Conservation (phyloP, 1,284 basidiomycete genomes). For the Ustilago cynodontis region DNA sequence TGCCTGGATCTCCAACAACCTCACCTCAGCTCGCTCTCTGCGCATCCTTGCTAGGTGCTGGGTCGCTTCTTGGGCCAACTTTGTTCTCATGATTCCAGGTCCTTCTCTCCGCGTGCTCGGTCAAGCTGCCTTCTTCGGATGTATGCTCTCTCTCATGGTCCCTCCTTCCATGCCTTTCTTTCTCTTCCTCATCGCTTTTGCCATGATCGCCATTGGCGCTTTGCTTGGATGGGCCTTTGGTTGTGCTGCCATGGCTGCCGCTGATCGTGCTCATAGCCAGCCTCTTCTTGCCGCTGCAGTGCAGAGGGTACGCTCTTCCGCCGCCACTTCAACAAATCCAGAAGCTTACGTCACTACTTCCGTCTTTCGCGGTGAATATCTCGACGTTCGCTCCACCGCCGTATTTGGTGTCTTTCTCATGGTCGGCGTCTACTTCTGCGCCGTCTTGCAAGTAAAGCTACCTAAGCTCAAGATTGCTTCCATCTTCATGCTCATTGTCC, state of each 20-base stretch:
- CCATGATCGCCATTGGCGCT: conserved; percentile 76
- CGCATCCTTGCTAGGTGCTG: conserved; percentile 50
- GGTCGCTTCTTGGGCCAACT: conserved; percentile 66
- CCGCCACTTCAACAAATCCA: conserved; percentile 64
- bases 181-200: conserved; percentile 71
- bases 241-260: conserved; percentile 79
- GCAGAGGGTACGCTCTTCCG: conserved; percentile 71
- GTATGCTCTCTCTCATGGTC: conserved; percentile 62
- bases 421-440: conserved; percentile 76
- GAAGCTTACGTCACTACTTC: conserved; percentile 57
- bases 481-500: conserved; percentile 69
- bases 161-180: conserved; percentile 63
- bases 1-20: conserved; percentile 47
- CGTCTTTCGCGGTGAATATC: conserved; percentile 78
- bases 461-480: conserved; percentile 77
- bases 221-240: conserved; percentile 82
- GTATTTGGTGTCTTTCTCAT: conserved; percentile 81
- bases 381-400: conserved; percentile 75
- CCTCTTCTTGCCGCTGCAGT: conserved; percentile 73
- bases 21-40: conserved; percentile 43
- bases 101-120: conserved; percentile 58
- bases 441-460: conserved; percentile 75
- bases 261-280: conserved; percentile 75
- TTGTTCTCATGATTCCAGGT: conserved; percentile 64
- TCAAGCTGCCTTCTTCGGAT: conserved; percentile 66